Evolutionary conservation across 495 filamentous ascomycete species (phyloP), one percentile per base, ranked within the genome.

Genomic region (Zalerion maritima): DNA sequence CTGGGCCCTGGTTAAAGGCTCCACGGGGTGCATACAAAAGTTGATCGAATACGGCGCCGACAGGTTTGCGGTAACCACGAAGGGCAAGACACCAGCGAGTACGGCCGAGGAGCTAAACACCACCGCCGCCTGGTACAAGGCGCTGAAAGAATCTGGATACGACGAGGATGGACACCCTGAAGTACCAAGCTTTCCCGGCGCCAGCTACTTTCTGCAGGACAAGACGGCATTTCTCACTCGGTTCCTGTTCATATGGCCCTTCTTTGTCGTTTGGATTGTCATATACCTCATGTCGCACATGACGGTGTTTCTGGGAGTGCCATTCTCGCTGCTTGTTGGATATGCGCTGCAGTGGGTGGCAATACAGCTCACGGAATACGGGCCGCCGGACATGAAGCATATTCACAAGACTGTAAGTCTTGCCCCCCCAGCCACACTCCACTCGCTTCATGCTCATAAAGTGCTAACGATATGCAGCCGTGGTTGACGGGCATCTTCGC

Each of bases 1-100:
- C 49, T 97, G 89, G 89, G 87, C 86, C 2, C 60, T 97, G 30
- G 91, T 97, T 9, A 87, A 87, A 50, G 91, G 89, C 3, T 85
- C 74, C 19, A 62, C 78, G 27, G 70, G 69, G 1, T 93, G 84
- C 52, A 78, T 96, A 41, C 68, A 83, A 46, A 96, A 94, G 51
- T 54, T 97, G 19, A 57, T 97, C 28, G 89, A 94, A 55, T 94
- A 92, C 47, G 91, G 89, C 16, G 71, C 86, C 13, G 91, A 97
- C 55, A 67, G 89, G 15, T 94, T 87, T 45, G 79, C 76, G 13
- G 73, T 79, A 51, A 94, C 82, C 5, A 64, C 67, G 8, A 83
- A 85, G 24, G 83, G 84, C 23, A 94, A 96, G 55, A 80, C 81
- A 3, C 89, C 89, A 2, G 70, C 78, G 3, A 67, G 69, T 29